These are phyloP conservation scores for Hyaloscypha bicolor DNA, from an alignment of 495 filamentous ascomycete species.

Conservation along the genomic window DNA sequence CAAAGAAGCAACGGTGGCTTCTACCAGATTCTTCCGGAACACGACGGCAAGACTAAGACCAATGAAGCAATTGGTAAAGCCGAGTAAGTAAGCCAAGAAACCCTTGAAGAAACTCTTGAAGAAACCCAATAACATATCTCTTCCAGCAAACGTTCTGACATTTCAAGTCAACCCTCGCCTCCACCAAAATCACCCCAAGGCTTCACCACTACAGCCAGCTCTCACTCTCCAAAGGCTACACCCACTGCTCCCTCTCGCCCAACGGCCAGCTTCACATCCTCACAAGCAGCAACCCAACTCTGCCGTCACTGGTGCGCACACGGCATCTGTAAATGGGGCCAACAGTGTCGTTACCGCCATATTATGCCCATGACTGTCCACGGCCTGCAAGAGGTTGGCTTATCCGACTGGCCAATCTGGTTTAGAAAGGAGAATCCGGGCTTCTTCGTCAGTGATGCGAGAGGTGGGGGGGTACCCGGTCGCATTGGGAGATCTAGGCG, in stretches of 20 bases:
- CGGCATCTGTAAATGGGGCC: constrained; percentile 47
- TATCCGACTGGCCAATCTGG: constrained; percentile 41
- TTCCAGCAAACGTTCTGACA: neutral
- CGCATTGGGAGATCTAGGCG: neutral
- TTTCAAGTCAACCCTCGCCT: neutral
- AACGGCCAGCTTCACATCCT: constrained; percentile 1
- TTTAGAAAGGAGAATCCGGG: constrained; percentile 29
- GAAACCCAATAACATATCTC: neutral
- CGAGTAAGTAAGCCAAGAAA: neutral
- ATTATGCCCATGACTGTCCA: constrained; percentile 41
- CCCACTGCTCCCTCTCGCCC: neutral
- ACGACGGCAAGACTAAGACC: neutral
- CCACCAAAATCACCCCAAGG: neutral
- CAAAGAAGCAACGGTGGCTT: constrained; percentile 30
- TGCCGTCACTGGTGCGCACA: constrained; percentile 49
- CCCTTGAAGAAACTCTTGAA: neutral
- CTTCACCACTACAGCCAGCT: neutral
- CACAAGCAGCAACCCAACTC: constrained; percentile 32
- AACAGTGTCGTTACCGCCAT: constrained; percentile 44
- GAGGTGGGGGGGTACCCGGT: neutral
- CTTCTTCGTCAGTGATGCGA: constrained; percentile 22
- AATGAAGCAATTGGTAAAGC: neutral
- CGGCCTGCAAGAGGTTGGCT: constrained; percentile 41
- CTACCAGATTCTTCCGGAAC: constrained; percentile 34
- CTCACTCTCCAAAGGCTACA: constrained; percentile 1